Conservation (phyloP, 2,329 filamentous ascomycete genomes). For the Sarocladium kiliense region DNA sequence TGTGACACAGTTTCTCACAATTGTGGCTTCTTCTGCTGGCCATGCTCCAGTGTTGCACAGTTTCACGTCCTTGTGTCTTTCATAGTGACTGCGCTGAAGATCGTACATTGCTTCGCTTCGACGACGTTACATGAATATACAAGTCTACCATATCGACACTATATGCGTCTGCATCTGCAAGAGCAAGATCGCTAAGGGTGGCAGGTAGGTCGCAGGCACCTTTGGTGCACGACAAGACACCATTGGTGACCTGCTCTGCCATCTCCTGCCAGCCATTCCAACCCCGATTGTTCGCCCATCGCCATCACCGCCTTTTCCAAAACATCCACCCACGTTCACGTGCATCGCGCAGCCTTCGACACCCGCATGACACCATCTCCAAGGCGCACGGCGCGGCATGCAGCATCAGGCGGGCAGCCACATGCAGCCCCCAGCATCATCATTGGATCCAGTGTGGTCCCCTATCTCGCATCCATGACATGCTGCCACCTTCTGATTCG, state of each 20-base stretch:
- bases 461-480: slow-evolving; percentile 3
- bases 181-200: no score
- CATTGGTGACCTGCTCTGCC: neutral
- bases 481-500: neutral
- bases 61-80: no score
- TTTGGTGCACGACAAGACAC: no score
- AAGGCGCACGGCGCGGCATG: slow-evolving; percentile 5
- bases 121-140: no score
- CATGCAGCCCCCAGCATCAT: slow-evolving; percentile 6
- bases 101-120: no score
- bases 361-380: slow-evolving; percentile 9
- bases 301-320: slow-evolving; percentile 7
- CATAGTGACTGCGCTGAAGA: no score
- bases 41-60: no score
- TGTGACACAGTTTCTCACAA: no score
- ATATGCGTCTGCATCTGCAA: no score
- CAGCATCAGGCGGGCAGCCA: slow-evolving; percentile 9
- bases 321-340: slow-evolving; percentile 1
- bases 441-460: slow-evolving; percentile 4
- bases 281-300: neutral
- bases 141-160: no score
- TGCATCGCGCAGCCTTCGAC: neutral
- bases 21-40: no score
- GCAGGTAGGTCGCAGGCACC: no score
- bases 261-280: neutral